phyloP scores from a whole-genome alignment of 1,139 yeast genomes.

The Kurtzmaniella natalensis region DNA sequence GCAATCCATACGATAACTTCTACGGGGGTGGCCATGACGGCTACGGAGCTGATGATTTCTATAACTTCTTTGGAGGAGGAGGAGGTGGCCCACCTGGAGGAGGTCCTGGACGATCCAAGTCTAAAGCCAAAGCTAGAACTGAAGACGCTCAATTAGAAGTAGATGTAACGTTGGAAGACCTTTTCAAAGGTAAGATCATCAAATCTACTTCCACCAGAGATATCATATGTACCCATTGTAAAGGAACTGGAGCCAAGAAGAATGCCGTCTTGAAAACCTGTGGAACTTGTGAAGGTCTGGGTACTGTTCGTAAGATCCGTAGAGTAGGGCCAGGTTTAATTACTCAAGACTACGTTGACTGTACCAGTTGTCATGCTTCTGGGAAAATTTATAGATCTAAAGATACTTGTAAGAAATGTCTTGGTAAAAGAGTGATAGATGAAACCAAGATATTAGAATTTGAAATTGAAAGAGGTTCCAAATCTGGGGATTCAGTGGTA shows the following conservation, averaged over 20 bases:
- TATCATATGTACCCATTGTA: slow-evolving; percentile 65
- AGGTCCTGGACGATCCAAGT: slow-evolving; percentile 11
- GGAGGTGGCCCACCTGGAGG: slow-evolving; percentile 13
- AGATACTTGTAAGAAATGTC: slow-evolving; percentile 76
- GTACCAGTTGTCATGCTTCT: slow-evolving; percentile 68
- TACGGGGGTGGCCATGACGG: slow-evolving; percentile 30
- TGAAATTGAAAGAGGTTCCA: slow-evolving; percentile 69
- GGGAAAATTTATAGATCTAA: slow-evolving; percentile 62
- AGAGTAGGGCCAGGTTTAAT: slow-evolving; percentile 77
- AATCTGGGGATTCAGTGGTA: slow-evolving; percentile 55
- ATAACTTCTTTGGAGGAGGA: slow-evolving; percentile 54
- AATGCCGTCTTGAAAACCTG: slow-evolving; percentile 58
- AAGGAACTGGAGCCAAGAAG: slow-evolving; percentile 69
- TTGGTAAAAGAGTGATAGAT: slow-evolving; percentile 57
- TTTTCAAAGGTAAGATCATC: slow-evolving; percentile 76
- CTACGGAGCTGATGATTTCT: slow-evolving; percentile 64
- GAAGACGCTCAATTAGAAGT: slow-evolving; percentile 66
- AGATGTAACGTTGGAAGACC: slow-evolving; percentile 66
- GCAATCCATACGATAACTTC: slow-evolving; percentile 42
- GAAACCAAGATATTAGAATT: slow-evolving; percentile 78
- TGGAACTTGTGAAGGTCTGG: slow-evolving; percentile 69
- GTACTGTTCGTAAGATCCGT: slow-evolving; percentile 54
- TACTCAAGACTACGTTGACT: slow-evolving; percentile 57
- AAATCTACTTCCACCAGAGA: slow-evolving; percentile 73
- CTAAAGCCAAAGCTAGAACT: slow-evolving; percentile 30